Evolutionary conservation across 176 grass and related monocot genomes (phyloP), one percentile per base, ranked within the genome.

Genomic region (Cenchrus americanus): DNA sequence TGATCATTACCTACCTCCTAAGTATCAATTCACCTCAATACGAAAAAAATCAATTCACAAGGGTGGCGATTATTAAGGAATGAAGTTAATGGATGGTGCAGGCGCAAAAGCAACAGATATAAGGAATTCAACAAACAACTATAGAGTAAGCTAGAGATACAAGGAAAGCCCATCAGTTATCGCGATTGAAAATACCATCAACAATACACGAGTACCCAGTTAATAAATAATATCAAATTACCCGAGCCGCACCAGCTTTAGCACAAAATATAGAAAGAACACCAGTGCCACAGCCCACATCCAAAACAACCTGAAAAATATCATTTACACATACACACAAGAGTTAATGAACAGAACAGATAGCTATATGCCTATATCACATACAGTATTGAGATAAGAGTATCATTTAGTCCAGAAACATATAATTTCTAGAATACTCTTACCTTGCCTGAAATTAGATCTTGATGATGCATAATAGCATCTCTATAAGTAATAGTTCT

Each of bases 251-350:
- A 86, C 96, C 96, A 79, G 93, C 96, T 70, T 76, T 83, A 85
- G 93, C 93, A 90, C 96, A 96, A 84, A 99, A 96, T 85, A 99
- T 94, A 71, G 96, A 95, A 76, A 99, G 96, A 74, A 99, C 89
- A 46, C 87, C 96, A 60, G 96, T 99, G 64, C 96, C 96, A 51
- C 96, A 99, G 66, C 93, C 93, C 69, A 99, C 96, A 96, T 99
- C 96, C 89, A 99, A 81, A 34, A 99, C 93, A 66, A 99, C 93
- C 96, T 99, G 87, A 58, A 89, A 76, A 67, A 70, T 79, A 19
- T 15, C 51, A 86, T 69, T 73, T 30, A 10, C 66, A 64, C 5
- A 21, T 62, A 75, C 43, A 61, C 55, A 82, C 55, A 82, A 86
- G 24, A 62, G 46, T 78, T 78, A 67, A 75, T 67, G 60, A 10